Conservation (phyloP, 176 grass and related monocot genomes). For the Olyra latifolia region DNA sequence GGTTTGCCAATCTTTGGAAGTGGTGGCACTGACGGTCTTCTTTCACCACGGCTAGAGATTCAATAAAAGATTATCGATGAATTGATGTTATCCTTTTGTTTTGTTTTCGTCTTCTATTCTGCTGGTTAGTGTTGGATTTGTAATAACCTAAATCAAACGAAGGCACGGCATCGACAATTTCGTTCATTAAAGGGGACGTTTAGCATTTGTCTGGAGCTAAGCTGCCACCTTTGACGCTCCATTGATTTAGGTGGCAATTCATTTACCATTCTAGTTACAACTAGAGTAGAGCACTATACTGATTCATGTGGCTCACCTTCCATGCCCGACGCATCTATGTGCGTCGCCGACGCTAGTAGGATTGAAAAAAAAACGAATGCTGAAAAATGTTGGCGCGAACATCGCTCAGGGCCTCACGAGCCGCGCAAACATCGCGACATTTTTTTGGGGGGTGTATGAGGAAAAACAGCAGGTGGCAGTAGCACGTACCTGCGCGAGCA, state of each 20-base stretch:
- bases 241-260: background rate
- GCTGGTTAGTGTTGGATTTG: too few species aligned
- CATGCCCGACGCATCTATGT: background rate
- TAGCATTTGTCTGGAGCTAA: background rate
- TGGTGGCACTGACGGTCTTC: too few species aligned
- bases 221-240: background rate
- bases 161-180: background rate
- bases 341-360: background rate
- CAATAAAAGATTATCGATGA: too few species aligned
- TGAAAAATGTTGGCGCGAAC: background rate
- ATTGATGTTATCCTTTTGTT: too few species aligned
- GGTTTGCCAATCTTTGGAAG: too few species aligned
- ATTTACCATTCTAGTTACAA: background rate
- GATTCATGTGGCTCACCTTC: background rate
- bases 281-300: background rate
- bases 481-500: conserved; percentile 65
- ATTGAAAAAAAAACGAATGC: background rate
- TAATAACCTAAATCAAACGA: too few species aligned
- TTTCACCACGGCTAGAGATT: too few species aligned
- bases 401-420: background rate
- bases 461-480: background rate
- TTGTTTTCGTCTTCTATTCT: too few species aligned
- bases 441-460: background rate
- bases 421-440: background rate
- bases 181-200: too few species aligned